Percentiles rank a stretch among this genome's conserved stretches.
Conservation (phyloP, 129 eudicot species). For the Tagetes patula region DNA sequence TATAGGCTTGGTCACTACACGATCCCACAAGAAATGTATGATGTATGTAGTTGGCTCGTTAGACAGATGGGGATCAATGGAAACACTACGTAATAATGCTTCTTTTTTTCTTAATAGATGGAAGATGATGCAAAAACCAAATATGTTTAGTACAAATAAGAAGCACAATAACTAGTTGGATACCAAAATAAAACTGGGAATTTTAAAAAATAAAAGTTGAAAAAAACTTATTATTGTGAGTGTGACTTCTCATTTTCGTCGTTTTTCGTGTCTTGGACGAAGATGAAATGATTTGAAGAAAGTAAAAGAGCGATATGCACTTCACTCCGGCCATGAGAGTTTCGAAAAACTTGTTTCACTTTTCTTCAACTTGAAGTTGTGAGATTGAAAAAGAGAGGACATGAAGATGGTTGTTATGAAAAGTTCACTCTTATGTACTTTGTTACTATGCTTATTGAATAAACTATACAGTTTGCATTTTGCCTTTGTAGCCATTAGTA, state of each 20-base stretch:
- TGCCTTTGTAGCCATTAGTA: too few relatives aligned
- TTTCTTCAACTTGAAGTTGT: background rate
- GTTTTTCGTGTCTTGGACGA: background rate
- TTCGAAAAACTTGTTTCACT: background rate
- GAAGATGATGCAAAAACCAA: background rate
- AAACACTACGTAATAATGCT: slow-evolving; percentile 8
- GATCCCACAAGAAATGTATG: slow-evolving; percentile 62
- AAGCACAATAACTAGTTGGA: background rate
- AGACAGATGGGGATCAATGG: slow-evolving; percentile 48
- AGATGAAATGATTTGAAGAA: background rate
- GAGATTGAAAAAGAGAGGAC: background rate
- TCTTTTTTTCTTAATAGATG: slow-evolving; percentile 7
- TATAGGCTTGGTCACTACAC: slow-evolving; percentile 86
- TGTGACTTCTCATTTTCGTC: background rate
- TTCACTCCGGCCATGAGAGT: background rate
- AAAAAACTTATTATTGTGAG: background rate
- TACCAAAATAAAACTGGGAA: background rate
- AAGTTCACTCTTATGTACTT: background rate
- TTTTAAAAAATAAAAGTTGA: background rate
- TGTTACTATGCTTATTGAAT: too few relatives aligned
- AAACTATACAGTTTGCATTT: too few relatives aligned
- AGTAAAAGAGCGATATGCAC: background rate
- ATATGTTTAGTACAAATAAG: background rate
- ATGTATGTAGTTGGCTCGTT: slow-evolving; percentile 66
- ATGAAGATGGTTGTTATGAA: background rate